Conservation (phyloP, 306 rosid genomes). For the Amphicarpaea edgeworthii region DNA sequence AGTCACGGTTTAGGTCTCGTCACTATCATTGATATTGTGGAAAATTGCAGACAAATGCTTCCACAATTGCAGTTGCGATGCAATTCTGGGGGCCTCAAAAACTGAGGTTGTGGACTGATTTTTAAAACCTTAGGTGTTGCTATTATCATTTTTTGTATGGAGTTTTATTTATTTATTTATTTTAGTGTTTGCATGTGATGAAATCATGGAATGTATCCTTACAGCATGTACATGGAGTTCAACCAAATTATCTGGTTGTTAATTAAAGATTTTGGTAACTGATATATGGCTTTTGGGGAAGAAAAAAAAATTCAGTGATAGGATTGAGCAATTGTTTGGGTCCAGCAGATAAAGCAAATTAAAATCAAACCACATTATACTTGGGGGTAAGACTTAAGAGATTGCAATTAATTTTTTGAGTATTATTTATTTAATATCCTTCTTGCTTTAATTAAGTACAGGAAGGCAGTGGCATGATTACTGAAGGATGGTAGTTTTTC, state of each 20-base stretch:
- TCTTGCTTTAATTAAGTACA: conserved; percentile 23
- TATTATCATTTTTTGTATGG: neutral
- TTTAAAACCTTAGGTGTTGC: neutral
- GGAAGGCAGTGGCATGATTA: neutral
- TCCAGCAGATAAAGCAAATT: neutral
- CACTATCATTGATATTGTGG: neutral
- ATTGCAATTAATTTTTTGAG: neutral
- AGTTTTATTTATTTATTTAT: too few relatives aligned
- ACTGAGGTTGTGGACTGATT: neutral
- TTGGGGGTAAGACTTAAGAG: conserved; percentile 28
- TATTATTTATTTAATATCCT: neutral
- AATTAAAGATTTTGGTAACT: conserved; percentile 8
- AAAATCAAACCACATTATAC: conserved; percentile 10
- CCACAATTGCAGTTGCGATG: neutral
- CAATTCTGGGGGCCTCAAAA: neutral
- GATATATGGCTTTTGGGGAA: conserved; percentile 15
- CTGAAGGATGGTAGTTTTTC: conserved; percentile 28
- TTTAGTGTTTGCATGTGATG: neutral
- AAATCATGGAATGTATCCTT: conserved; percentile 11
- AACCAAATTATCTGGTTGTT: conserved; percentile 9
- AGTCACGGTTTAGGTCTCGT: neutral
- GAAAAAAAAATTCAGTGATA: conserved; percentile 33
- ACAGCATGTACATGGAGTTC: too few relatives aligned
- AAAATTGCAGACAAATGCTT: neutral
- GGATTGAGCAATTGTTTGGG: neutral